Evolutionary conservation across 768 basidiomycete genomes (phyloP).

Genomic region (Paxillus rubicundulus): DNA sequence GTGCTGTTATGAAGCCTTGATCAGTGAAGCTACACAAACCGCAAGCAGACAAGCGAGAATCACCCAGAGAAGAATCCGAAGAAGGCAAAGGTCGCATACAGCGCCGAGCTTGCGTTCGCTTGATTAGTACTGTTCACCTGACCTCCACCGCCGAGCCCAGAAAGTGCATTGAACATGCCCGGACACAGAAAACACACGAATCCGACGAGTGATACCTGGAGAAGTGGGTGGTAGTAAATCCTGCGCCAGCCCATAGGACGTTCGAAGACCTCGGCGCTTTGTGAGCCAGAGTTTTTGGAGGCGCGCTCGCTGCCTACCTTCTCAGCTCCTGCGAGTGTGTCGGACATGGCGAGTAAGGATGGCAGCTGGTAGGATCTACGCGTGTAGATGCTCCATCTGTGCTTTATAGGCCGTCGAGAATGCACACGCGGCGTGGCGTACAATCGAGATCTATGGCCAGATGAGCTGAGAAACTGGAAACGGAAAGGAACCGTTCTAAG

Average conservation of each 20-base stretch:
- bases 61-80: slow-evolving; percentile 72
- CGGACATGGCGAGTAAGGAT: slow-evolving; percentile 17
- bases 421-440: too few relatives aligned
- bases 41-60: slow-evolving; percentile 8
- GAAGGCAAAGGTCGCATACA: slow-evolving; percentile 64
- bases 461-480: too few relatives aligned
- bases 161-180: slow-evolving; percentile 79
- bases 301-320: slow-evolving; percentile 16
- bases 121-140: slow-evolving; percentile 61
- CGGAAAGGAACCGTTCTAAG: too few relatives aligned
- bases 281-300: slow-evolving; percentile 21
- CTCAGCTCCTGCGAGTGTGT: slow-evolving; percentile 11
- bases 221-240: slow-evolving; percentile 51
- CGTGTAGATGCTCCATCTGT: too few relatives aligned
- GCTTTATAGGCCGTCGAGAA: too few relatives aligned
- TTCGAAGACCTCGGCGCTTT: slow-evolving; percentile 34
- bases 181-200: slow-evolving; percentile 58
- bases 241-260: slow-evolving; percentile 52
- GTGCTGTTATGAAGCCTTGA: not conserved
- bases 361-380: too few relatives aligned
- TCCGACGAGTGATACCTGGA: slow-evolving; percentile 53
- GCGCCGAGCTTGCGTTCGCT: slow-evolving; percentile 65
- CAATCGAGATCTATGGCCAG: too few relatives aligned
- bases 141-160: slow-evolving; percentile 78
- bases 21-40: not conserved